Base-by-base conservation (phyloP, 1,139 yeast genomes). In the Kurtzmaniella quercitrusa region DNA sequence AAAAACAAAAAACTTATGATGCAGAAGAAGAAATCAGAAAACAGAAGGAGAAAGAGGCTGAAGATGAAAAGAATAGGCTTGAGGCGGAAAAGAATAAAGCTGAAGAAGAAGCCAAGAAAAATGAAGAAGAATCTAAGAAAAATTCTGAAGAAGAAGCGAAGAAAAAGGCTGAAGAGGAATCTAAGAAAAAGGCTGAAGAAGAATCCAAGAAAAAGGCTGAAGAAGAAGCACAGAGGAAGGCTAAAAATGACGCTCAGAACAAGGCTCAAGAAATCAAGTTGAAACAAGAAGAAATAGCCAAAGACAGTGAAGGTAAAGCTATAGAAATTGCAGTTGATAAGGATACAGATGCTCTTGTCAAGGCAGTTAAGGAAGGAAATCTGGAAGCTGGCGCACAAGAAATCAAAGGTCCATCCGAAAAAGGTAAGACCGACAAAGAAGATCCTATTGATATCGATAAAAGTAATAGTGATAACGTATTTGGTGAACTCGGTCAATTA, bases 111-210 rank as follows among this genome's bases (percentile, higher is more conserved):
- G 32, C 33, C 12, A 30, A 38, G 33, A 40, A 38, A 22, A 16
- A 38, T 36, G 14, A 38, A 28, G 22, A 38, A 18, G 40, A 30
- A 41, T 14, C 28, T 16, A n/a, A 19, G 17, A 38, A n/a, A 11
- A 18, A 14, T 7, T 12, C 20, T 14, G 35, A 33, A 33, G 21
- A 17, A 18, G 21, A 33, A 11, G 19, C 17, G 12, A 15, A 11
- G 14, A 28, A 47, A 46, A 40, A 51, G 45, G 45, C 42, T 37
- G 40, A 47, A 42, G 38, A 46, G 46, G 19, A 23, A 23, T 47
- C 45, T 36, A 41, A 46, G 34, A 46, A 41, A 22, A 33, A 36
- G 8, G 41, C 20, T 12, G 42, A 39, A n/a, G 33, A 46, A 45
- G 19, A 23, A 23, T 47, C 45, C 36, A 41, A 46, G 34, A 46